These are phyloP conservation scores for Dichotomopilus funicola DNA, from an alignment of 2,329 filamentous ascomycete genomes.

Conservation along the genomic window DNA sequence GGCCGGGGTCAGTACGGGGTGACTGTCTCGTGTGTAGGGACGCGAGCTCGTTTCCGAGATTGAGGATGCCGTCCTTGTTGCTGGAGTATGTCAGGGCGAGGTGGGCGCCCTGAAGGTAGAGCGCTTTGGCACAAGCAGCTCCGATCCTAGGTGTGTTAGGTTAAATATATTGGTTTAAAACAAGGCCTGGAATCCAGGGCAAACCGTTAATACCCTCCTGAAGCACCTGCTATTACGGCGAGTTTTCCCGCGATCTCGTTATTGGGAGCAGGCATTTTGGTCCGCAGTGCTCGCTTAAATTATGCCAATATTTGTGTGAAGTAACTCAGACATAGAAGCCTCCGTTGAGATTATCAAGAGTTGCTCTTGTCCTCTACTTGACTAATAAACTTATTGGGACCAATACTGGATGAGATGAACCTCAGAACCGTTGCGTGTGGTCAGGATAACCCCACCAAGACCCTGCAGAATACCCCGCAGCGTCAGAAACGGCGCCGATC, in stretches of 20 bases:
- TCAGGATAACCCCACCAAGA: constrained; percentile 7
- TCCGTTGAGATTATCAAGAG: too few relatives aligned
- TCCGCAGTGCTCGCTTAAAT: neutral
- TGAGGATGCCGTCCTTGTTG: constrained; percentile 40
- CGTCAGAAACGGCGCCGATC: neutral
- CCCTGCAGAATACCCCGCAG: constrained; percentile 3
- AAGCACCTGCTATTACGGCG: constrained; percentile 55
- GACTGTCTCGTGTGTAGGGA: constrained; percentile 21
- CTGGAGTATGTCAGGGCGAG: constrained; percentile 55
- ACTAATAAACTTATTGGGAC: too few relatives aligned
- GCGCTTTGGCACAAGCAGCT: constrained; percentile 48
- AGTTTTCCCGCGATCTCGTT: constrained; percentile 47
- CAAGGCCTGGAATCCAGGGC: too few relatives aligned
- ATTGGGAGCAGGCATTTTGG: constrained; percentile 21
- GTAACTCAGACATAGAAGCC: too few relatives aligned
- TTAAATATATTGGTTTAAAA: too few relatives aligned
- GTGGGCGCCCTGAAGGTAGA: constrained; percentile 45
- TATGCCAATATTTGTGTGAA: too few relatives aligned
- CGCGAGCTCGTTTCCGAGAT: constrained; percentile 38
- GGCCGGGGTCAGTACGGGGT: neutral
- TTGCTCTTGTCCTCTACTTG: too few relatives aligned
- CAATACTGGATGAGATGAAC: neutral
- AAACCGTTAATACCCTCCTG: constrained; percentile 57
- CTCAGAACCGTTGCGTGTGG: neutral
- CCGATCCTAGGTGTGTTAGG: constrained; percentile 44